Evolutionary conservation across 768 basidiomycete species (phyloP), one percentile per base, ranked within the genome.

Genomic region (Naganishia onofrii): DNA sequence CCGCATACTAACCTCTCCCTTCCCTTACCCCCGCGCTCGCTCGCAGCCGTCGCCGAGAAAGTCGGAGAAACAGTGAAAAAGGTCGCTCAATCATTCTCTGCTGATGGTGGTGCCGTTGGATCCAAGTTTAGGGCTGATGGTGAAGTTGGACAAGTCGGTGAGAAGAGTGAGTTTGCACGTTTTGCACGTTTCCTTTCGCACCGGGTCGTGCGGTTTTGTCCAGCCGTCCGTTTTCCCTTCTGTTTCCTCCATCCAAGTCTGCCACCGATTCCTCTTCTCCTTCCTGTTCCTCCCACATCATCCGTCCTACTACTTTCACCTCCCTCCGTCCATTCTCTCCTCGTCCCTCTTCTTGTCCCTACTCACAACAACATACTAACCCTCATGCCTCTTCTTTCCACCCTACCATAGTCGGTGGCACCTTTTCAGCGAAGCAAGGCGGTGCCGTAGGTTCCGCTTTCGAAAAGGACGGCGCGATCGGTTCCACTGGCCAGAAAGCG

Each of bases 11-110:
- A 42, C 31, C 51, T 34, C 8, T 4, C 13, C 51, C 29, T 5
- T 36, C 34, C 12, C 34, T 12, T 36, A 32, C 26, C 38, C 66
- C 7, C 26, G 15, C 42, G n/a, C n/a, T n/a, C n/a, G n/a, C 34
- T 3, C 32, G 1, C 26, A 69, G 68, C 68, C 57, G 46, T 69
- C 68, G 44, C 56, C 29, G 68, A 69, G 46, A 69, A 57, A 29
- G 68, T 69, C 46, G 68, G 68, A 38, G 57, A 69, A 21, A 58
- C 68, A 26, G 56, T 69, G 26, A 69, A 69, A 56, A 69, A 54
- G 44, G 68, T 54, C 57, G 68, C 68, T 23, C 42, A 69, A 57
- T 48, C 68, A 10, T 69, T 69, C 57, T 42, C 34, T 12, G 68
- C 68, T 21, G 67, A 56, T 57, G 68, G 51, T 32, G 68, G 68